Conservation (phyloP, 306 rosid genomes). For the Cicer arietinum region DNA sequence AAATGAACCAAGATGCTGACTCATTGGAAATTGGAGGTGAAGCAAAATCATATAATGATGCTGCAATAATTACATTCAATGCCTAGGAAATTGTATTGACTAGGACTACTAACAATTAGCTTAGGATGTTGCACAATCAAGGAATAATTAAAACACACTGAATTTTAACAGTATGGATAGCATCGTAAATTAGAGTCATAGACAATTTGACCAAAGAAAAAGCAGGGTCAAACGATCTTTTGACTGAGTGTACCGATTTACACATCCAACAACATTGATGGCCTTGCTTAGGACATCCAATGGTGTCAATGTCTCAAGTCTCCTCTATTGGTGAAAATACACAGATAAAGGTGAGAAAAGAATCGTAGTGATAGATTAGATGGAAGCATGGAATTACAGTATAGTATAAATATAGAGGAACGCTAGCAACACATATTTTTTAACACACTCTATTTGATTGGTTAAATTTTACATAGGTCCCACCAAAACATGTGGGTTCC, state of each 20-base stretch:
- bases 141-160: too few species aligned
- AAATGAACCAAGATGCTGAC: conserved; percentile 5
- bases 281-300: conserved; percentile 24
- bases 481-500: too few species aligned
- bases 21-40: conserved; percentile 19
- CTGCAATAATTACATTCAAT: too few species aligned
- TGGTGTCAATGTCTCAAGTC: conserved; percentile 12
- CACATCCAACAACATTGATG: conserved; percentile 18
- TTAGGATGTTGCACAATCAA: too few species aligned
- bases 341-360: conserved; percentile 12
- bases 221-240: not conserved
- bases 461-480: too few species aligned
- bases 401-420: not conserved
- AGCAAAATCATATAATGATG: conserved; percentile 1
- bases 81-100: too few species aligned
- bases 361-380: conserved; percentile 20
- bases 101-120: too few species aligned
- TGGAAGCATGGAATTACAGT: conserved; percentile 27
- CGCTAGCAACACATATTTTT: too few species aligned
- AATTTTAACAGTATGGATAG: not conserved
- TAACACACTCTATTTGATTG: too few species aligned
- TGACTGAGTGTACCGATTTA: conserved; percentile 19
- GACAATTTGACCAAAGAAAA: conserved; percentile 8
- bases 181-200: conserved; percentile 15
- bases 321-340: not conserved